Evolutionary conservation across 306 rosid genomes (phyloP).

Genomic region (Comarum palustre): DNA sequence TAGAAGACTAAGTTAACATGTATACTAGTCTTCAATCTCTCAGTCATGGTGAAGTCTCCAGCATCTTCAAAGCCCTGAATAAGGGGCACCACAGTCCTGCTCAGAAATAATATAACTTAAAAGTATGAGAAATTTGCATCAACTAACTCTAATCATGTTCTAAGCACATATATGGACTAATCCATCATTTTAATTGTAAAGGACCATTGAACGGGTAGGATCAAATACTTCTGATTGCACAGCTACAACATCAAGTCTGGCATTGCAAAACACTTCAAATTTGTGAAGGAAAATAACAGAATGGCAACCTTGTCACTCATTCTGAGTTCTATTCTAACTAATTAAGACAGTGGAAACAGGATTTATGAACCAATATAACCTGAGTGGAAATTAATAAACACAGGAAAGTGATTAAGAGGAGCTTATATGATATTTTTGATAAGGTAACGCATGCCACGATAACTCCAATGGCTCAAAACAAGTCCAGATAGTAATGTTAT

Average conservation of each 20-base stretch:
- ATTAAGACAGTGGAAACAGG: neutral
- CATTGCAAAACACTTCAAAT: neutral
- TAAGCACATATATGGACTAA: constrained; percentile 19
- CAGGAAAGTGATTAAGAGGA: neutral
- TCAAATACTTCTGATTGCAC: neutral
- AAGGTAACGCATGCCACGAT: constrained; percentile 8
- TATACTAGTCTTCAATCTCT: constrained; percentile 91
- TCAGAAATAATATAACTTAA: constrained; percentile 46
- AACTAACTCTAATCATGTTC: constrained; percentile 16
- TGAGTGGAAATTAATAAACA: neutral
- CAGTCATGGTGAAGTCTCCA: constrained; percentile 82
- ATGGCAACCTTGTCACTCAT: neutral
- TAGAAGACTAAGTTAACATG: constrained; percentile 85
- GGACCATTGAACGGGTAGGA: neutral
- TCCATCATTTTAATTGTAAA: too few species aligned
- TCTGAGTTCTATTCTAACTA: neutral
- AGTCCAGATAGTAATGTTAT: constrained; percentile 8
- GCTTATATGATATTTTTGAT: neutral
- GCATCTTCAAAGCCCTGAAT: constrained; percentile 99
- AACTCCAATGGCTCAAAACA: constrained; percentile 17
- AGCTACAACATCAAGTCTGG: neutral
- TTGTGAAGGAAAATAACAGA: neutral
- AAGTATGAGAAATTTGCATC: constrained; percentile 40
- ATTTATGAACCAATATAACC: neutral
- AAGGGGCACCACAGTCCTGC: constrained; percentile 99